phyloP scores from a whole-genome alignment of 148 eudicot genomes.

The Vaccinium vitisidaea region DNA sequence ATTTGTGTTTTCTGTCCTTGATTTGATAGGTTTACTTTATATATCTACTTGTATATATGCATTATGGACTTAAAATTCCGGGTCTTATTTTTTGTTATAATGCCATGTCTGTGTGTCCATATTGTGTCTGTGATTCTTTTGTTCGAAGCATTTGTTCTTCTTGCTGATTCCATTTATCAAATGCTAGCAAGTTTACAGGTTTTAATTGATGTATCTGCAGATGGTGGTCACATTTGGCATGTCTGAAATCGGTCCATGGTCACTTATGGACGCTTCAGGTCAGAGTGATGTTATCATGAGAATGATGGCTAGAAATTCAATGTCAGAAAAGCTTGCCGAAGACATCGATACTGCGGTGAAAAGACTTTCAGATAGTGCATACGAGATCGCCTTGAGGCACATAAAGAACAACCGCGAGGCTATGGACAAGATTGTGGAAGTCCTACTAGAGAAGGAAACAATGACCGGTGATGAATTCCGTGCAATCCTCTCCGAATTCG shows the following conservation, averaged over 20 bases:
- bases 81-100: neutral
- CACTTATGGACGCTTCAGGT: slow-evolving; percentile 84
- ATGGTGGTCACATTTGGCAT: slow-evolving; percentile 95
- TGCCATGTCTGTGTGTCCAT: neutral
- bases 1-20: neutral
- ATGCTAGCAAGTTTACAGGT: neutral
- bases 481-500: slow-evolving; percentile 79
- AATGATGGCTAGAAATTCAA: slow-evolving; percentile 99
- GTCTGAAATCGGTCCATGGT: slow-evolving; percentile 99
- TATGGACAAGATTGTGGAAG: slow-evolving; percentile 91
- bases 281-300: slow-evolving; percentile 96
- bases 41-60: neutral
- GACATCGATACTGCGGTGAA: slow-evolving; percentile 90
- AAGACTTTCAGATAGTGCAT: slow-evolving; percentile 78
- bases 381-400: slow-evolving; percentile 79
- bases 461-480: slow-evolving; percentile 94
- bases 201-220: slow-evolving; percentile 28
- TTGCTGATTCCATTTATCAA: neutral
- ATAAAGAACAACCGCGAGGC: slow-evolving; percentile 93
- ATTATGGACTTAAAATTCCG: neutral
- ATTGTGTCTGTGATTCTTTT: neutral
- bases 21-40: neutral
- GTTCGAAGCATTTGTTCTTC: neutral
- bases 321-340: slow-evolving; percentile 97
- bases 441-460: slow-evolving; percentile 89